These are phyloP conservation scores for Lactuca sativa DNA, from an alignment of 129 eudicot genomes.

Conservation along the genomic window DNA sequence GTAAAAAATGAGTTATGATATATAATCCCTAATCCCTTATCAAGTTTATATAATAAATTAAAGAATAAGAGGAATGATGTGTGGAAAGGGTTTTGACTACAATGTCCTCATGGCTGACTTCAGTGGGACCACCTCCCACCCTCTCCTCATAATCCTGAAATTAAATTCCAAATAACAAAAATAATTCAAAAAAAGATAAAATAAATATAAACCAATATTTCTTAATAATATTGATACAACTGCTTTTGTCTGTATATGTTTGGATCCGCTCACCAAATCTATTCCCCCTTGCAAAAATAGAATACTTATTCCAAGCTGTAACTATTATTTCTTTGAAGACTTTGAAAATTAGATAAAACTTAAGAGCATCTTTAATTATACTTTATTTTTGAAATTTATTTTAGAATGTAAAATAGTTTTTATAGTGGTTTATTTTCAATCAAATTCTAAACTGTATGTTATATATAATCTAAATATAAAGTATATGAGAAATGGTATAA, in stretches of 20 bases:
- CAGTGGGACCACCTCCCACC: conserved; percentile 30
- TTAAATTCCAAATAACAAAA: not conserved
- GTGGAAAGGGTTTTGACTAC: conserved; percentile 8
- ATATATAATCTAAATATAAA: no score
- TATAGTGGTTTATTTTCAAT: no score
- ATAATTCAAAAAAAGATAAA: not conserved
- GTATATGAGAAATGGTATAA: no score
- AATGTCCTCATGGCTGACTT: conserved; percentile 35
- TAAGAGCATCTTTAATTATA: no score
- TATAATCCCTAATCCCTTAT: not conserved
- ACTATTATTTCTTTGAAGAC: not conserved
- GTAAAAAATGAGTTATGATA: not conserved
- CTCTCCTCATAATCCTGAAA: conserved; percentile 28
- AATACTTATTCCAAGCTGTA: conserved; percentile 21
- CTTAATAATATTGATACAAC: conserved; percentile 31
- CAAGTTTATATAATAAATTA: not conserved
- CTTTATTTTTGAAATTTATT: no score
- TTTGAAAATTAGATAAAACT: not conserved
- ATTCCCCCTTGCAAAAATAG: conserved; percentile 22
- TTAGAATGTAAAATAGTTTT: no score
- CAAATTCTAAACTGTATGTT: no score
- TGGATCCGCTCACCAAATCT: conserved; percentile 48
- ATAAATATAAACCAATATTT: not conserved
- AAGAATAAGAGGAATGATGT: not conserved
- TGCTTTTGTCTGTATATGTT: conserved; percentile 67